phyloP scores from a whole-genome alignment of 305 asterid genomes.

The Rubia peregrina region DNA sequence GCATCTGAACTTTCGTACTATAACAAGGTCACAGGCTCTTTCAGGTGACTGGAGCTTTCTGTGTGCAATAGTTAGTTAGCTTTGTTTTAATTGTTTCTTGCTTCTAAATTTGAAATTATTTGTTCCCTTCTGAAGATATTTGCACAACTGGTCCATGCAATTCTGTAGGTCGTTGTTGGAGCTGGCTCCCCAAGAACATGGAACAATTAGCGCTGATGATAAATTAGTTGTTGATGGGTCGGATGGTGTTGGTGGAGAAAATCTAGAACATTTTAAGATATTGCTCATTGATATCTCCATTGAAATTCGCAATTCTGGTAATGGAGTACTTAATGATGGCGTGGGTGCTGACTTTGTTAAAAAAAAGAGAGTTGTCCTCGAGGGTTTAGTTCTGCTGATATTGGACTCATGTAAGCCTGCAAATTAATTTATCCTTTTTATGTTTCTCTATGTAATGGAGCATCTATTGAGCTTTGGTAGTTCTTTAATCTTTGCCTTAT shows the following conservation, averaged over 20 bases:
- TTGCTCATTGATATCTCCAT: conserved; percentile 19
- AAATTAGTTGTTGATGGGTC: conserved; percentile 80
- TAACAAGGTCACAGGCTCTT: conserved; percentile 59
- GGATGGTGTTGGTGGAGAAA: conserved; percentile 90
- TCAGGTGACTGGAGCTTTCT: conserved; percentile 43
- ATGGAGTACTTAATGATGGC: conserved; percentile 77
- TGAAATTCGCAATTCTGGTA: conserved; percentile 52
- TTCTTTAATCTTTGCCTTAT: no score
- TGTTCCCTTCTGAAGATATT: conserved; percentile 4
- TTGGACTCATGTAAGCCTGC: conserved; percentile 47
- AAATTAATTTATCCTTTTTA: conserved; percentile 8
- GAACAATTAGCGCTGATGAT: conserved; percentile 25
- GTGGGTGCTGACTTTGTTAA: conserved; percentile 97
- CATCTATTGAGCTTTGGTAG: no score
- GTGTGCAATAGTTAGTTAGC: background rate
- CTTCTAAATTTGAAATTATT: background rate
- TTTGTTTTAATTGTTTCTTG: background rate
- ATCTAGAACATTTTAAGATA: conserved; percentile 52
- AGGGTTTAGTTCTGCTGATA: conserved; percentile 54
- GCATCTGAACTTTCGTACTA: conserved; percentile 60
- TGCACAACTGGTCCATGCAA: background rate
- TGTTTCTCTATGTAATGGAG: background rate
- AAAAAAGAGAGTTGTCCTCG: conserved; percentile 89
- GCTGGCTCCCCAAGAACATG: conserved; percentile 43
- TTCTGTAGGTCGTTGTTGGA: conserved; percentile 62